These are phyloP conservation scores for Cercospora zeina DNA, from an alignment of 2,329 filamentous ascomycete genomes.

Conservation along the genomic window DNA sequence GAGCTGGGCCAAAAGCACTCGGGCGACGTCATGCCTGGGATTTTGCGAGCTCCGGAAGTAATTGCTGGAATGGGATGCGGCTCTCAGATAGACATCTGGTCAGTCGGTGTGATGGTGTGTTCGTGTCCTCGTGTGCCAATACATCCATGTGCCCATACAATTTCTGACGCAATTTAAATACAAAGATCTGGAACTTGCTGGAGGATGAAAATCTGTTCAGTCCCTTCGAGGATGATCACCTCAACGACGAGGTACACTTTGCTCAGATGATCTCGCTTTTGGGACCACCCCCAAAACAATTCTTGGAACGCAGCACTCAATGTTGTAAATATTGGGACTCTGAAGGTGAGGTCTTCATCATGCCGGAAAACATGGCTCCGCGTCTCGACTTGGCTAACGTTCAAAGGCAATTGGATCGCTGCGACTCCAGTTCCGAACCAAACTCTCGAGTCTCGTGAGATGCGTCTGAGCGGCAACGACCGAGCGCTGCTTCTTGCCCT, in stretches of 20 bases:
- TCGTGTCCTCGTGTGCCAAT: no score
- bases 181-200: slow-evolving; percentile 36
- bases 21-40: slow-evolving; percentile 33
- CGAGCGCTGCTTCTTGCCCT: slow-evolving; percentile 39
- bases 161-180: neutral
- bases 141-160: neutral
- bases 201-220: slow-evolving; percentile 36
- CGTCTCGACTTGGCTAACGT: neutral
- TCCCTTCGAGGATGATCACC: slow-evolving; percentile 9
- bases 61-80: slow-evolving; percentile 31
- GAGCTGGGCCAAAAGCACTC: slow-evolving; percentile 11
- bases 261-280: slow-evolving; percentile 43
- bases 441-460: slow-evolving; percentile 36
- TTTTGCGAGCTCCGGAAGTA: slow-evolving; percentile 34
- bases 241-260: slow-evolving; percentile 29
- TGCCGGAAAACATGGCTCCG: no score
- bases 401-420: slow-evolving; percentile 37
- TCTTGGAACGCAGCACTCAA: slow-evolving; percentile 40
- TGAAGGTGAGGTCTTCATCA: slow-evolving; percentile 18
- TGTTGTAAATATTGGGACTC: slow-evolving; percentile 36
- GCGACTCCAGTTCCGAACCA: slow-evolving; percentile 38
- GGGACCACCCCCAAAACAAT: slow-evolving; percentile 41
- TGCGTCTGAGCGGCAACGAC: slow-evolving; percentile 36
- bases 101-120: slow-evolving; percentile 36
- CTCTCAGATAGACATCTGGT: slow-evolving; percentile 34